phyloP scores from a whole-genome alignment of 164 flowering plant species.

The Warburgia ugandensis region DNA sequence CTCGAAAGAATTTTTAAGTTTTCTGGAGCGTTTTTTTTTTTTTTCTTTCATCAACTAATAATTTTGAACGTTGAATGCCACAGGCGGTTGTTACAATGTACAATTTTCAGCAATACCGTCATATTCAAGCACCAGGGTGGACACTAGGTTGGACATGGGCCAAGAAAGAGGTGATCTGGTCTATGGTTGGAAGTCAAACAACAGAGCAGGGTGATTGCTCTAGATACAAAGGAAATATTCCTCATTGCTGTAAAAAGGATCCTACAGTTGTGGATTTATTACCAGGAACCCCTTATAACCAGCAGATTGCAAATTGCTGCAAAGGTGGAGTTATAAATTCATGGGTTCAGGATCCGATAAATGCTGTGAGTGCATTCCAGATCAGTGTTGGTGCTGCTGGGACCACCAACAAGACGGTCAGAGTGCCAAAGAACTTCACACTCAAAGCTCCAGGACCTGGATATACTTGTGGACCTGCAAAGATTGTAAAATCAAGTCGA shows the following conservation, averaged over 20 bases:
- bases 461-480: conserved; percentile 57
- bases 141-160: conserved; percentile 54
- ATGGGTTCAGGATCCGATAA: conserved; percentile 63
- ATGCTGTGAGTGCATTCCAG: conserved; percentile 53
- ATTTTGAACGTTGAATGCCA: neutral
- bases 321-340: conserved; percentile 70
- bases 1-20: neutral
- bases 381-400: conserved; percentile 69
- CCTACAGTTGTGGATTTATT: conserved; percentile 57
- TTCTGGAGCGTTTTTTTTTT: neutral
- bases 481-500: conserved; percentile 34
- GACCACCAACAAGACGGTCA: conserved; percentile 57
- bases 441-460: conserved; percentile 64
- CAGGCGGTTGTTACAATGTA: conserved; percentile 74
- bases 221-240: conserved; percentile 46
- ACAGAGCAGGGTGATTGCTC: conserved; percentile 71
- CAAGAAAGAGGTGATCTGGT: conserved; percentile 63
- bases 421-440: conserved; percentile 60
- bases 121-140: conserved; percentile 79
- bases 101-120: conserved; percentile 82
- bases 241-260: conserved; percentile 54
- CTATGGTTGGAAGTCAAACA: conserved; percentile 57
- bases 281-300: conserved; percentile 61
- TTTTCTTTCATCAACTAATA: neutral
- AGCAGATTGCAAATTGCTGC: conserved; percentile 57